These are phyloP conservation scores for Zygotorulaspora mrakii DNA, from an alignment of 1,139 yeast genomes.

Conservation along the genomic window DNA sequence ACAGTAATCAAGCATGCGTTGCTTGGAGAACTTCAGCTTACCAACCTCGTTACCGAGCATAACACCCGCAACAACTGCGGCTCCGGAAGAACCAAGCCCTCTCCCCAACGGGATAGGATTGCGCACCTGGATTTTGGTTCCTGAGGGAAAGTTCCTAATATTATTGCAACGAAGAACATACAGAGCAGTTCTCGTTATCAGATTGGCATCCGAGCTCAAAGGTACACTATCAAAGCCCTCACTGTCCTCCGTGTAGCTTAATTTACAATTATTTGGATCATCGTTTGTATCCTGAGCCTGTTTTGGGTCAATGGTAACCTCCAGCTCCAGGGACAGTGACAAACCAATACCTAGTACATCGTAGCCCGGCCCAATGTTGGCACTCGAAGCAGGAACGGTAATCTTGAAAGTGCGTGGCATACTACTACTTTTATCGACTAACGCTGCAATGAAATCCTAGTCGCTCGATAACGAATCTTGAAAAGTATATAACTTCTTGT, in stretches of 20 bases:
- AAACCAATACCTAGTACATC: slow-evolving; percentile 93
- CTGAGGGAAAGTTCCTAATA: slow-evolving; percentile 68
- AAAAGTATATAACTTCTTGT: too few relatives aligned
- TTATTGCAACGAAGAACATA: slow-evolving; percentile 84
- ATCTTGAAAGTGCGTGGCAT: slow-evolving; percentile 50
- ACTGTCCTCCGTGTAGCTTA: slow-evolving; percentile 66
- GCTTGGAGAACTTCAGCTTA: slow-evolving; percentile 63
- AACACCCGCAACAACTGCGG: slow-evolving; percentile 98
- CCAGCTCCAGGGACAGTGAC: slow-evolving; percentile 63
- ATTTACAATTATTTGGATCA: slow-evolving; percentile 66
- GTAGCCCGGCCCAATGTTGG: slow-evolving; percentile 97
- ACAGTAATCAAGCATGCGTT: slow-evolving; percentile 87
- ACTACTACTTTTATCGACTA: background rate
- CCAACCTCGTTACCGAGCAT: slow-evolving; percentile 85
- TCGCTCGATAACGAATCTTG: too few relatives aligned
- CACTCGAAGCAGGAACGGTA: slow-evolving; percentile 93
- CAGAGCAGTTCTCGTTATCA: slow-evolving; percentile 88
- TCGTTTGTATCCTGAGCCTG: slow-evolving; percentile 44
- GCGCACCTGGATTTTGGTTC: slow-evolving; percentile 74
- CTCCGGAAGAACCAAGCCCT: slow-evolving; percentile 97
- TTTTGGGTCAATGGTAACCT: slow-evolving; percentile 58
- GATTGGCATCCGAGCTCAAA: slow-evolving; percentile 65
- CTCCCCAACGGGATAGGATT: slow-evolving; percentile 96
- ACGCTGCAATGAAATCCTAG: too few relatives aligned
- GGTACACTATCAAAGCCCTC: slow-evolving; percentile 82